Conservation (phyloP, 169 alveolate species). For the Plasmodium vivax region DNA sequence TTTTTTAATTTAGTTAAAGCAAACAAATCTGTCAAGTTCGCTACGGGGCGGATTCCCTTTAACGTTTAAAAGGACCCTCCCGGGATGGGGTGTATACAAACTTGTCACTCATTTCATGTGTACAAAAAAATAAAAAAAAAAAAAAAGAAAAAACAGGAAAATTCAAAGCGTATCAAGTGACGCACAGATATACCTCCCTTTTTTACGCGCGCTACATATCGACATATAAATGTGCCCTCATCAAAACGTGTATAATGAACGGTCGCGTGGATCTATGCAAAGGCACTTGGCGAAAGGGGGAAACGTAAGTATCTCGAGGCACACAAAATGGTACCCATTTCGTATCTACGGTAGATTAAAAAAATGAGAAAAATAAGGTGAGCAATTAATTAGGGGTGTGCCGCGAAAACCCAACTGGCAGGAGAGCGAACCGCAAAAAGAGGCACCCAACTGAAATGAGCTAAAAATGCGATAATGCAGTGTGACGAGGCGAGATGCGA, state of each 20-base stretch:
- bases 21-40: neutral
- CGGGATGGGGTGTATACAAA: neutral
- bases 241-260: neutral
- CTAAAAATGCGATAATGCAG: neutral
- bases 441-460: neutral
- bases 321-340: neutral
- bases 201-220: neutral
- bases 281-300: neutral
- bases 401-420: neutral
- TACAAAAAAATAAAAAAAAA: constrained; percentile 1
- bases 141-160: constrained; percentile 1
- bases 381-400: neutral
- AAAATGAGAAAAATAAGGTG: neutral
- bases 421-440: neutral
- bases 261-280: neutral
- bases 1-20: neutral
- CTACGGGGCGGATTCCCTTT: neutral
- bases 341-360: neutral
- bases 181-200: neutral
- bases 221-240: neutral
- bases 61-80: neutral
- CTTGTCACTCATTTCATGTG: neutral
- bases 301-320: neutral
- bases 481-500: neutral
- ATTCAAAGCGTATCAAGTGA: neutral